Percentiles rank a stretch among this genome's conserved stretches.
phyloP scores from a whole-genome alignment of 2,329 filamentous ascomycete species.

The Aspergillus clavatus region DNA sequence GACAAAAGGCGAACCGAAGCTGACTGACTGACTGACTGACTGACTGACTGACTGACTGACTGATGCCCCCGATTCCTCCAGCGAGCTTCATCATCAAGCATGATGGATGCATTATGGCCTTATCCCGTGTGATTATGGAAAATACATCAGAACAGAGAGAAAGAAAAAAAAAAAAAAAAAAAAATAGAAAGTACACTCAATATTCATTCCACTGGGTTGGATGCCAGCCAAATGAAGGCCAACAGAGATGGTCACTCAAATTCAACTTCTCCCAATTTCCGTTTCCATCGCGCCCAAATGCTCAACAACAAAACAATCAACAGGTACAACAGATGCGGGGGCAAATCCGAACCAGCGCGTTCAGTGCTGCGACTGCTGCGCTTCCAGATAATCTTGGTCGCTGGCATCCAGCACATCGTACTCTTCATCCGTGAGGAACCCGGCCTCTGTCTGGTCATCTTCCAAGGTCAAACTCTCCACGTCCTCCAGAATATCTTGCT shows the following conservation, averaged over 20 bases:
- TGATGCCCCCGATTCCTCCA: no score
- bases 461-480: slow-evolving; percentile 54
- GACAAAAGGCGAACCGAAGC: no score
- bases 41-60: no score
- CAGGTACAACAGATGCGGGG: slow-evolving; percentile 4
- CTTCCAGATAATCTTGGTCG: slow-evolving; percentile 72
- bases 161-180: neutral
- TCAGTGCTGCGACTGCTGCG: slow-evolving; percentile 16
- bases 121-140: neutral
- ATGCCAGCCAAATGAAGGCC: no score
- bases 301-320: neutral
- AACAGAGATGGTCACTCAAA: no score
- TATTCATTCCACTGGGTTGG: neutral
- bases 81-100: neutral
- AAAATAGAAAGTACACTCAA: neutral
- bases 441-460: slow-evolving; percentile 52
- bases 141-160: neutral
- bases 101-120: neutral
- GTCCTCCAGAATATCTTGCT: slow-evolving; percentile 50
- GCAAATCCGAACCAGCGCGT: no score
- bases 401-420: slow-evolving; percentile 96
- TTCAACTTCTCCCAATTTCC: neutral
- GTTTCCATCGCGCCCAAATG: neutral
- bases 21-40: no score
- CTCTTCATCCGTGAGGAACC: slow-evolving; percentile 94